phyloP scores from a whole-genome alignment of 2,329 filamentous ascomycete genomes.

The Colletotrichum navitas region DNA sequence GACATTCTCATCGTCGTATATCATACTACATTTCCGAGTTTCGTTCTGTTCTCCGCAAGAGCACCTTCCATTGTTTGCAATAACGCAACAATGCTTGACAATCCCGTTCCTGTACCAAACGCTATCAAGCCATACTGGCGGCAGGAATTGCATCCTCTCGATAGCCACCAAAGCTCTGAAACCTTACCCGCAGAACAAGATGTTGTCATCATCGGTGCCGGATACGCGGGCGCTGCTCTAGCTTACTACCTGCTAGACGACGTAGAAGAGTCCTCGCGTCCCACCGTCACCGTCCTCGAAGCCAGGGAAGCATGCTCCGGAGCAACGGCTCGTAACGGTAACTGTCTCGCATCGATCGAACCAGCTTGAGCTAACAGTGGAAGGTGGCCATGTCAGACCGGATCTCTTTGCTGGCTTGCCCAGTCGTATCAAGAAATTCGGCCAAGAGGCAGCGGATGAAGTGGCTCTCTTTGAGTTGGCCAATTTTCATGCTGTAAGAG shows the following conservation, averaged over 20 bases:
- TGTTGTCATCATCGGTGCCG: slow-evolving; percentile 41
- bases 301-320: slow-evolving; percentile 41
- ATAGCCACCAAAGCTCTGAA: slow-evolving; percentile 38
- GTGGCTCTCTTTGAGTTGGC: slow-evolving; percentile 44
- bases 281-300: slow-evolving; percentile 38
- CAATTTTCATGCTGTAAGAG: slow-evolving; percentile 40
- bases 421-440: slow-evolving; percentile 33
- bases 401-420: slow-evolving; percentile 35
- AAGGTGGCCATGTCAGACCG: slow-evolving; percentile 40
- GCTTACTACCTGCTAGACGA: slow-evolving; percentile 30
- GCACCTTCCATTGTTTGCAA: too few relatives aligned
- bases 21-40: neutral
- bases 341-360: accelerated
- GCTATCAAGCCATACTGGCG: slow-evolving; percentile 37
- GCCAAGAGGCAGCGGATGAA: slow-evolving; percentile 45
- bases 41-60: neutral
- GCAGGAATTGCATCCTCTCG: slow-evolving; percentile 28
- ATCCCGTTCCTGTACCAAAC: slow-evolving; percentile 25
- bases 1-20: neutral
- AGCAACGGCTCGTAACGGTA: slow-evolving; percentile 40
- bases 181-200: slow-evolving; percentile 34
- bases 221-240: slow-evolving; percentile 32
- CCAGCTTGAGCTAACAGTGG: neutral
- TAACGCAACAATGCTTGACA: slow-evolving; percentile 3
- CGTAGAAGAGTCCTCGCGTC: neutral